phyloP scores from a whole-genome alignment of 73 alveolate genomes.

The Paramecium bursaria region DNA sequence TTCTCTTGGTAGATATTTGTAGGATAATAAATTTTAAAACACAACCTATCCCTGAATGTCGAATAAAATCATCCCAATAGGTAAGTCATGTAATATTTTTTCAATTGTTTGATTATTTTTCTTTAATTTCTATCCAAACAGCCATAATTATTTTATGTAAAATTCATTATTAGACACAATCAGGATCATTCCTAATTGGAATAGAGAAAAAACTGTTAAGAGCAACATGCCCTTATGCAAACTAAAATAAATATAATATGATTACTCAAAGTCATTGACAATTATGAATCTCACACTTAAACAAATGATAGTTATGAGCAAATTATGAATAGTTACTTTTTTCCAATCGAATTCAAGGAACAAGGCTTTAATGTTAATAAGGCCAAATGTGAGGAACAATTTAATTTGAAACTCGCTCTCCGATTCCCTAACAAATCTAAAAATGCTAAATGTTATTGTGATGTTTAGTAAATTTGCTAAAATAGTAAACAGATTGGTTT shows the following conservation, averaged over 20 bases:
- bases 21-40: slow-evolving; percentile 14
- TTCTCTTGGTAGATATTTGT: slow-evolving; percentile 11
- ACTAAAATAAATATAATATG: neutral
- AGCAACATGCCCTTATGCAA: neutral
- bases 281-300: neutral
- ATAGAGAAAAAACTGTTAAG: neutral
- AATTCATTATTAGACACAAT: neutral
- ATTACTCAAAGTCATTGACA: slow-evolving; percentile 42
- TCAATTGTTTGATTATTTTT: slow-evolving; percentile 24
- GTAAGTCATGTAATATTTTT: slow-evolving; percentile 30
- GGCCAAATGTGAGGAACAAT: neutral
- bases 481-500: neutral
- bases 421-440: neutral
- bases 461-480: neutral
- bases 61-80: slow-evolving; percentile 19
- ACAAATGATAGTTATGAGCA: too few relatives aligned
- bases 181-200: neutral
- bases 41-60: neutral
- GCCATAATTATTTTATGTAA: slow-evolving; percentile 22
- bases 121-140: neutral
- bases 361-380: slow-evolving; percentile 14
- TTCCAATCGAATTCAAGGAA: too few relatives aligned
- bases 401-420: slow-evolving; percentile 22
- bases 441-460: neutral
- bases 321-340: too few relatives aligned